A percentile compares a stretch with the other conserved stretches of the same genome.
These are phyloP conservation scores for Ogataea pignaliae DNA, from an alignment of 805 yeast species.

Conservation along the genomic window DNA sequence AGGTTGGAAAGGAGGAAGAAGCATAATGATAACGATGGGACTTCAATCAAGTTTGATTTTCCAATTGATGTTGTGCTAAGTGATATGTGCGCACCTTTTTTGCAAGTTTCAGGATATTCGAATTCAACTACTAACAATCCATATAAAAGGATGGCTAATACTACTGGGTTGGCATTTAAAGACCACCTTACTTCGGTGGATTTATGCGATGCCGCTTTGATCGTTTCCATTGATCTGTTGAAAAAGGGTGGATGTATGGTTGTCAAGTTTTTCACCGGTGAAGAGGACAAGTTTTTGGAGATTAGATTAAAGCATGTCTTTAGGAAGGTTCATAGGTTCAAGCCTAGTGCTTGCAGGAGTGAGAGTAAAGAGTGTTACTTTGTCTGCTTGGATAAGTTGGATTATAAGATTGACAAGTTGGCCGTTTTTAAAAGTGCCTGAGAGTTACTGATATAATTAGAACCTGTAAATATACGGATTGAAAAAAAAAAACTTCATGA, in stretches of 20 bases:
- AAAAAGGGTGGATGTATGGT: conserved; percentile 68
- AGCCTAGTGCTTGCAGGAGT: conserved; percentile 75
- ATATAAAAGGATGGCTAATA: conserved; percentile 88
- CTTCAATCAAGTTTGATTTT: conserved; percentile 25
- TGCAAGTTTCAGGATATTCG: conserved; percentile 48
- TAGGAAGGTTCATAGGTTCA: conserved; percentile 57
- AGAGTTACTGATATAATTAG: not conserved
- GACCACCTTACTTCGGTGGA: conserved; percentile 89
- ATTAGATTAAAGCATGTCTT: conserved; percentile 55
- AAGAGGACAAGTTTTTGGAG: conserved; percentile 67
- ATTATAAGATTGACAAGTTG: conserved; percentile 35
- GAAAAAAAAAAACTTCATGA: not conserved
- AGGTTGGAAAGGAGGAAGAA: not conserved
- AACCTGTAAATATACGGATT: not conserved
- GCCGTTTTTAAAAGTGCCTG: conserved; percentile 35
- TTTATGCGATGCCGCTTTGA: conserved; percentile 84
- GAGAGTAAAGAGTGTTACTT: conserved; percentile 84
- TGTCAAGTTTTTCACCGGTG: conserved; percentile 82
- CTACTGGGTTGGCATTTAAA: conserved; percentile 73
- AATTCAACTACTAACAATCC: conserved; percentile 71
- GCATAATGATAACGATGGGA: not conserved
- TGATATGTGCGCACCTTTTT: conserved; percentile 76
- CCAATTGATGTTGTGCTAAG: conserved; percentile 68
- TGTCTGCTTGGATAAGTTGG: conserved; percentile 53
- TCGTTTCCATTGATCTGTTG: conserved; percentile 68